A percentile compares a stretch with the other conserved stretches of the same genome.
phyloP scores from a whole-genome alignment of 2,329 filamentous ascomycete species.

The Neospermospora avenae region DNA sequence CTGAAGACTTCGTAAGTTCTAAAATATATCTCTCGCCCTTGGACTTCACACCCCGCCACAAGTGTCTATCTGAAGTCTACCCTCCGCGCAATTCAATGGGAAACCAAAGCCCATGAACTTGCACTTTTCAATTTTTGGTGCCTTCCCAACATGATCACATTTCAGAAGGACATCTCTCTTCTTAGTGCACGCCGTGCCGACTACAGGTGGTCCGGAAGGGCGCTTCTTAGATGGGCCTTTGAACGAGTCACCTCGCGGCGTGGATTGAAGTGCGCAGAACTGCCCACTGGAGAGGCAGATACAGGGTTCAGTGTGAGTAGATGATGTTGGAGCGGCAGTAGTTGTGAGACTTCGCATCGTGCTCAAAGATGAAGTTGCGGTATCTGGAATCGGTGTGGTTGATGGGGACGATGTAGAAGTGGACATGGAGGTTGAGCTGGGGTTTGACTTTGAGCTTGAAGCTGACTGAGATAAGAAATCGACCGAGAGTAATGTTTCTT shows the following conservation, averaged over 20 bases:
- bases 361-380: neutral
- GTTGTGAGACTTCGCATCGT: neutral
- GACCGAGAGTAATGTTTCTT: neutral
- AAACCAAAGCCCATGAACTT: neutral
- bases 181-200: neutral
- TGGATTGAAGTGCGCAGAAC: neutral
- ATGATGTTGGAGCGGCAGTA: neutral
- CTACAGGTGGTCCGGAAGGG: neutral
- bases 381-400: neutral
- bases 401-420: neutral
- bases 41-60: neutral
- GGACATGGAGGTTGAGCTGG: neutral
- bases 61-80: neutral
- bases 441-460: neutral
- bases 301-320: neutral
- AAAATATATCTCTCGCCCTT: neutral
- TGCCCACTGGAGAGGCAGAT: neutral
- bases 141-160: neutral
- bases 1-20: neutral
- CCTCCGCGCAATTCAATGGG: neutral
- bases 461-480: neutral
- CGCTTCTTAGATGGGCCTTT: neutral
- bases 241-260: neutral
- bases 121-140: neutral
- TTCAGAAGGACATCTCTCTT: neutral